phyloP scores from a whole-genome alignment of 1,284 basidiomycete species.

The Apiotrichum sp. region DNA sequence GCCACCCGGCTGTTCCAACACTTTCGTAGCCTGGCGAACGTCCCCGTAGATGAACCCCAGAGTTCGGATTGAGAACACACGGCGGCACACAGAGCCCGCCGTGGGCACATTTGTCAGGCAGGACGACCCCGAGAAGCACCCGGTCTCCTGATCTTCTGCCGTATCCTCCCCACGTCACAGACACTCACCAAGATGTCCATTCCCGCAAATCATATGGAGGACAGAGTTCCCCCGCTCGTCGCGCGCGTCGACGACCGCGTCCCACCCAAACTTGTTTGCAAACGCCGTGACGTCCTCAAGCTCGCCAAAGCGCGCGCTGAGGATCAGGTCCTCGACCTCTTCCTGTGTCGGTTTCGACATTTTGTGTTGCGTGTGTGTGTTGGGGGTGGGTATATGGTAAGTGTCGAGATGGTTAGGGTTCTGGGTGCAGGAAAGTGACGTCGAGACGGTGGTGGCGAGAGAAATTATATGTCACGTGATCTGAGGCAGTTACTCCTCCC shows the following conservation, averaged over 20 bases:
- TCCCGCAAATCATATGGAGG: constrained; percentile 77
- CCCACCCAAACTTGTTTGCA: constrained; percentile 55
- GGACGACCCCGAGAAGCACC: too few relatives aligned
- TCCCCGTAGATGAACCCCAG: too few relatives aligned
- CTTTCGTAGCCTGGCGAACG: too few relatives aligned
- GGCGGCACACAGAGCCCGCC: too few relatives aligned
- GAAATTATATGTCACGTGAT: neutral
- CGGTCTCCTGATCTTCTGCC: too few relatives aligned
- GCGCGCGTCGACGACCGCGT: constrained; percentile 53
- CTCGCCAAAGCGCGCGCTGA: constrained; percentile 78
- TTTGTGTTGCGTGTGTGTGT: constrained; percentile 1
- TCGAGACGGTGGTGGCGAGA: neutral
- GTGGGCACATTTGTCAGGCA: too few relatives aligned
- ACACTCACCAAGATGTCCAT: constrained; percentile 72
- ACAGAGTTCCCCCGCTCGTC: constrained; percentile 73
- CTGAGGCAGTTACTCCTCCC: neutral
- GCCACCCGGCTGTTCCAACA: too few relatives aligned
- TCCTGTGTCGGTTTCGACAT: constrained; percentile 46
- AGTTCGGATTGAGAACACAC: too few relatives aligned
- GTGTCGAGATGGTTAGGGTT: too few relatives aligned
- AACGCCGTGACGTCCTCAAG: constrained; percentile 67
- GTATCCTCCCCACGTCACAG: too few relatives aligned
- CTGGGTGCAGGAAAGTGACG: neutral
- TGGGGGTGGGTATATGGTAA: neutral
- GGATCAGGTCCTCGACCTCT: constrained; percentile 68